Conservation (phyloP, 305 asterid genomes). For the Monarda citriodora region DNA sequence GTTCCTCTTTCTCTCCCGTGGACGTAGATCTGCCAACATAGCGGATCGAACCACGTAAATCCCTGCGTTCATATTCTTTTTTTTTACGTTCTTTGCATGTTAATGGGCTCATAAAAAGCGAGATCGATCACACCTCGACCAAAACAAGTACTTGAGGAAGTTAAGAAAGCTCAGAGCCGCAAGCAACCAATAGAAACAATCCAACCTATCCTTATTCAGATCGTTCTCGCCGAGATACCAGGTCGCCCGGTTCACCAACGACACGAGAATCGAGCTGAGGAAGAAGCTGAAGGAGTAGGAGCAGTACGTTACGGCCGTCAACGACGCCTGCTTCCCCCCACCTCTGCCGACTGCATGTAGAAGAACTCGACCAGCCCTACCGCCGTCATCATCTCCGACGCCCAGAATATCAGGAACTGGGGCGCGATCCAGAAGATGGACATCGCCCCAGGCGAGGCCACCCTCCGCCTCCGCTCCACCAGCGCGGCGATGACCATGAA, state of each 20-base stretch:
- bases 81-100: too few species aligned
- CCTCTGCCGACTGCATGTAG: slow-evolving; percentile 70
- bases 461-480: slow-evolving; percentile 65
- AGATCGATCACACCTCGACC: slow-evolving; percentile 77
- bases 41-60: too few species aligned
- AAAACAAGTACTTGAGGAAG: slow-evolving; percentile 70
- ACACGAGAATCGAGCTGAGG: slow-evolving; percentile 68
- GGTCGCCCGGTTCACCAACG: slow-evolving; percentile 70
- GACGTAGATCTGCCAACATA: too few species aligned
- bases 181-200: slow-evolving; percentile 73
- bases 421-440: slow-evolving; percentile 92
- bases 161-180: slow-evolving; percentile 72
- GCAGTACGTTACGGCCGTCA: slow-evolving; percentile 72
- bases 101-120: too few species aligned
- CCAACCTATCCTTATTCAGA: slow-evolving; percentile 80
- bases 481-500: slow-evolving; percentile 92
- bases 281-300: slow-evolving; percentile 86
- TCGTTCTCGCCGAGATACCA: slow-evolving; percentile 79
- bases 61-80: too few species aligned
- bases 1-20: too few species aligned
- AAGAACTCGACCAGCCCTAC: slow-evolving; percentile 89
- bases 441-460: slow-evolving; percentile 23
- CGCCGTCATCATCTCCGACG: slow-evolving; percentile 87
- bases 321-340: slow-evolving; percentile 69
- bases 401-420: slow-evolving; percentile 71